These are phyloP conservation scores for Endotrypanum monterogeii DNA, from an alignment of 208 protist species.

Conservation along the genomic window DNA sequence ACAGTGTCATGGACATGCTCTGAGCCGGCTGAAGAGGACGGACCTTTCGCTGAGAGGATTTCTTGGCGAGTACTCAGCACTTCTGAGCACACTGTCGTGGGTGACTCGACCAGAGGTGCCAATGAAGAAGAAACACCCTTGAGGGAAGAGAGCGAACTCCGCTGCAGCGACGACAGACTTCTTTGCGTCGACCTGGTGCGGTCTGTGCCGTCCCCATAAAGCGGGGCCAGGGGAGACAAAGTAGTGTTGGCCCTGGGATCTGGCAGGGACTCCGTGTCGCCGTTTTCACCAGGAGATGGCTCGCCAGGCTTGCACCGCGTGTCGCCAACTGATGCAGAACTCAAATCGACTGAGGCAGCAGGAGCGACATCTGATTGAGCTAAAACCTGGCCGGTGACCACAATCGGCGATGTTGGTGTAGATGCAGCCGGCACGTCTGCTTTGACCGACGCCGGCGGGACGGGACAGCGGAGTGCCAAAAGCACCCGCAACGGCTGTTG, in stretches of 20 bases:
- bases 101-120: background rate
- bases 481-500: conserved; percentile 33
- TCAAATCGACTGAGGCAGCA: background rate
- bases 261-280: background rate
- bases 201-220: background rate
- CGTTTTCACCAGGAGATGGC: background rate
- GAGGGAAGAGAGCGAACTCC: background rate
- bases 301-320: too few species aligned
- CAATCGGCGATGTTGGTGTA: background rate
- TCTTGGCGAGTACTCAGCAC: background rate
- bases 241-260: background rate
- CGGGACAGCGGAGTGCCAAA: background rate
- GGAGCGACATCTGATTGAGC: background rate
- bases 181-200: background rate
- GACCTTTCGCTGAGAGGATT: background rate
- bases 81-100: background rate
- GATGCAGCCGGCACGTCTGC: conserved; percentile 2
- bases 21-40: background rate
- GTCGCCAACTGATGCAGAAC: background rate
- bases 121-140: background rate
- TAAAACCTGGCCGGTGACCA: background rate
- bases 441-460: conserved; percentile 10
- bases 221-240: background rate
- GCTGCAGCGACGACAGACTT: background rate
- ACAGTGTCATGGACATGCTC: background rate